Evolutionary conservation across 2,329 filamentous ascomycete genomes (phyloP), one percentile per base, ranked within the genome.

Genomic region (Colletotrichum sp.): DNA sequence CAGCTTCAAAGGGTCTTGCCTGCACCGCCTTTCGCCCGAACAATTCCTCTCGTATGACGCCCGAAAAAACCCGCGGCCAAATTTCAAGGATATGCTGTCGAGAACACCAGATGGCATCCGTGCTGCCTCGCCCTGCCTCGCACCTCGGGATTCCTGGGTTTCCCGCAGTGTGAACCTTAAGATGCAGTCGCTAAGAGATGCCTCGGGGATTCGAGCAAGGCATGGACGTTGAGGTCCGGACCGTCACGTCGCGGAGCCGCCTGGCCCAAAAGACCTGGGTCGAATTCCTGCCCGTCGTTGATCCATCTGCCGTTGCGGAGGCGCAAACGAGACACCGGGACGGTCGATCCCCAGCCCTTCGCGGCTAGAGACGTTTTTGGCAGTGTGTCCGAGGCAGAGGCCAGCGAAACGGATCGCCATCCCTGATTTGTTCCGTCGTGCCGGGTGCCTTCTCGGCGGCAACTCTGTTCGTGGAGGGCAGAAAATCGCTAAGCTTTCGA

Each of bases 91-190:
- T 73, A n/a, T n/a, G 16, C 24, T 12, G n/a, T 10, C 24, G 12
- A 49, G 28, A n/a, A 76, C 24, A 55, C 44, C 59, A 15, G 70
- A 76, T 73, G 70, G 64, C 70, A 76, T 73, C 64, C 70, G 70
- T 72, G 72, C 69, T 52, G 32, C n/a, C 16, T 57, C 44, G 49
- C 16, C 44, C 44, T 52, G 2, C 44, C 44, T 52, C 44, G 36
- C 30, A 32, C 28, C 68, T 62, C 18, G 68, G 34, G 24, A 18
- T 8, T 44, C 15, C 18, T 57, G 18, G 21, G 9, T 60, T 68
- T 49, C 63, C 52, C 44, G 60, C 15, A 15, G 32, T 52, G 24
- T 18, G n/a, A 26, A 24, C 21, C 69, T 65, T 44, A 12, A 30
- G 6, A n/a, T 9, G 55, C 32, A 6, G 57, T 28, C 36, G 63